Base-by-base conservation (phyloP, 768 basidiomycete species). In the Trametopsis cervina region DNA sequence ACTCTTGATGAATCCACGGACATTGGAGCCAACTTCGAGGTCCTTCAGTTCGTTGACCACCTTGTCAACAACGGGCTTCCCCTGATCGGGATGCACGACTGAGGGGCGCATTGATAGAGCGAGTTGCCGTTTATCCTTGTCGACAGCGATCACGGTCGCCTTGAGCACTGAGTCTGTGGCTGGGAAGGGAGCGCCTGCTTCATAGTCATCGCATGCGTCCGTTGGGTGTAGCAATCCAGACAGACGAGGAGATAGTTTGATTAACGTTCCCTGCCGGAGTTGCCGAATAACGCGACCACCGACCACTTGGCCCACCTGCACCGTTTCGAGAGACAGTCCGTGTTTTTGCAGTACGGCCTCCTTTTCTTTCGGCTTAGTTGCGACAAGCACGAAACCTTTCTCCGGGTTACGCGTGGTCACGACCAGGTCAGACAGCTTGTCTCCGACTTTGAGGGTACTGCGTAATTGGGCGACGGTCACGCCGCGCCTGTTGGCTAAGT, bases 361-460 rank as follows among this genome's bases (percentile, higher is more conserved):
- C 55, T 76, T 80, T 33, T 71, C 66, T 61, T 83, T 82, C 1
- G 83, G 83, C 53, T 76, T 76, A 57, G 77, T 83, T 42, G 85
- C 84, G 26, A 93, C 88, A 52, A 96, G 83, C 51, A 96, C 85
- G 53, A 97, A 75, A 7, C 82, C 80, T 57, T 89, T 90, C 57
- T 89, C 90, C 6, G 80, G 73, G 60, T 89, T 92, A 54, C 89
- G 86, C 7, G 89, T 85, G 20, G 93, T 86, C n/a, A 98, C 88
- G 5, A 89, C 80, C 17, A 99, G 72, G 42, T 88, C 85, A 10
- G 81, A 72, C 23, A 97, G 63, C 40, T 70, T 71, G 40, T 89
- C 85, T 10, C 89, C 89, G 6, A 71, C 68, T 54, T 83, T 80
- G 41, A 97, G 66, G 6, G 68, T 63, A 2, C 68, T 65, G 21